Percentiles rank a stretch among this genome's conserved stretches.
Evolutionary conservation across 768 basidiomycete species (phyloP).

Genomic region (Auriscalpium vulgare): DNA sequence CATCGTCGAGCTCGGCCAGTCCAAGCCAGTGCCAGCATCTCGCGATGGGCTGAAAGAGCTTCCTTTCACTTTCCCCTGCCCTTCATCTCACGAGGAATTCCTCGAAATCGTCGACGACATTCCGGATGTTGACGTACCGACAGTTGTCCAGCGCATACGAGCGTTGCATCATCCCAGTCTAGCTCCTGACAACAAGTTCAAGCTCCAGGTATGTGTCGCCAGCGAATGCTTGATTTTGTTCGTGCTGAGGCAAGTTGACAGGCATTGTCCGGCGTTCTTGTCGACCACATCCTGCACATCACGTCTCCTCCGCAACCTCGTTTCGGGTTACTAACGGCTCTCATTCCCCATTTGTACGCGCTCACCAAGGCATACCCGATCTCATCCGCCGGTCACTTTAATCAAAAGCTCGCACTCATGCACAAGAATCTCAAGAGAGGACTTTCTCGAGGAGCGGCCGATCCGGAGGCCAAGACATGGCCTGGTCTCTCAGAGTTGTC

Average conservation of each 20-base stretch:
- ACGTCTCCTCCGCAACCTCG: constrained; percentile 56
- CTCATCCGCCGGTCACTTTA: constrained; percentile 68
- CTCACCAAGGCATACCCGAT: constrained; percentile 79
- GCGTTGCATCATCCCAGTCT: constrained; percentile 88
- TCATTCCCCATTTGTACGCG: constrained; percentile 73
- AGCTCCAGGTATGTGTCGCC: constrained; percentile 62
- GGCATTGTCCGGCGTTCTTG: constrained; percentile 67
- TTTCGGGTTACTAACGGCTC: constrained; percentile 49
- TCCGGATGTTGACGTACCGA: constrained; percentile 64
- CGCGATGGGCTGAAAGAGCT: constrained; percentile 42
- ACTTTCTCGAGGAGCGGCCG: constrained; percentile 57
- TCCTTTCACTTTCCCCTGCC: constrained; percentile 91
- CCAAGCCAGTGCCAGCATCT: neutral
- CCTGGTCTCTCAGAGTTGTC: constrained; percentile 78
- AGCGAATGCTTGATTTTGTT: neutral
- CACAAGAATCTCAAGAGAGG: constrained; percentile 89
- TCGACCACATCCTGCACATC: constrained; percentile 83
- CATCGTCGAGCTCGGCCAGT: constrained; percentile 28
- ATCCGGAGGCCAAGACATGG: constrained; percentile 70
- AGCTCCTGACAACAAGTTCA: constrained; percentile 85
- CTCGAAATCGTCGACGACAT: constrained; percentile 71
- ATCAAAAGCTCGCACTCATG: constrained; percentile 80
- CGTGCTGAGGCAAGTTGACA: constrained; percentile 23
- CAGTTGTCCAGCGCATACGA: constrained; percentile 84
- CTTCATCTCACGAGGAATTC: constrained; percentile 79